Percentiles rank a stretch among this genome's conserved stretches.
phyloP scores from a whole-genome alignment of 2,329 filamentous ascomycete genomes.

The Westerdykella sp. region DNA sequence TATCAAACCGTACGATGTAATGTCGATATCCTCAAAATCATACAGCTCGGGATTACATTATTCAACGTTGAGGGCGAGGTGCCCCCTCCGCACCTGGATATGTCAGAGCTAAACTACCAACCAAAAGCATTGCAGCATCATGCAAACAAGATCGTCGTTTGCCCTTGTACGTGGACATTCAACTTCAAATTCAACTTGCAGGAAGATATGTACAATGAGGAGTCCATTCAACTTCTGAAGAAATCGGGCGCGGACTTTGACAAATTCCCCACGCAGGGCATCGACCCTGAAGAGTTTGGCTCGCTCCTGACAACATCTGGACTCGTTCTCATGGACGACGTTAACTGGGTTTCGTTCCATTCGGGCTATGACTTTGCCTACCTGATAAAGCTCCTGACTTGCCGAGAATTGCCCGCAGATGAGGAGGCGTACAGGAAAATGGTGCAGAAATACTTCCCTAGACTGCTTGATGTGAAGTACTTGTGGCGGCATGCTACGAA shows the following conservation, averaged over 20 bases:
- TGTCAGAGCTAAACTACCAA: slow-evolving; percentile 37
- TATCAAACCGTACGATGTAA: slow-evolving; percentile 97
- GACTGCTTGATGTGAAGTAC: slow-evolving; percentile 93
- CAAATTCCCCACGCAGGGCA: slow-evolving; percentile 77
- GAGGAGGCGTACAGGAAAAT: slow-evolving; percentile 84
- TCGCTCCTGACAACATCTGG: slow-evolving; percentile 87
- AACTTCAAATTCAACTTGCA: slow-evolving; percentile 96
- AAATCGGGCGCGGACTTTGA: slow-evolving; percentile 90
- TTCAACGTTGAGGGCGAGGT: slow-evolving; percentile 88
- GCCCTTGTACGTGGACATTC: slow-evolving; percentile 96
- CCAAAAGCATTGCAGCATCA: slow-evolving; percentile 46
- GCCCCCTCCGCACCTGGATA: slow-evolving; percentile 61
- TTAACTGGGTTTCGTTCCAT: slow-evolving; percentile 96
- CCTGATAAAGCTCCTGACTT: slow-evolving; percentile 85
- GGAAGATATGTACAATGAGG: slow-evolving; percentile 95
- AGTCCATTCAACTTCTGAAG: slow-evolving; percentile 85
- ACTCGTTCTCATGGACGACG: slow-evolving; percentile 76
- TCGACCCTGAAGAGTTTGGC: slow-evolving; percentile 84
- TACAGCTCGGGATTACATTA: slow-evolving; percentile 90
- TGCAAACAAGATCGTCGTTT: slow-evolving; percentile 50
- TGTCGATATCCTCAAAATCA: slow-evolving; percentile 94
- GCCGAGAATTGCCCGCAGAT: slow-evolving; percentile 75
- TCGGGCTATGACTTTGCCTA: slow-evolving; percentile 98
- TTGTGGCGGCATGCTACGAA: slow-evolving; percentile 81
- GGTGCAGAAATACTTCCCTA: slow-evolving; percentile 89